phyloP scores from a whole-genome alignment of 1,284 basidiomycete genomes.

The Cryptococcus sp. region DNA sequence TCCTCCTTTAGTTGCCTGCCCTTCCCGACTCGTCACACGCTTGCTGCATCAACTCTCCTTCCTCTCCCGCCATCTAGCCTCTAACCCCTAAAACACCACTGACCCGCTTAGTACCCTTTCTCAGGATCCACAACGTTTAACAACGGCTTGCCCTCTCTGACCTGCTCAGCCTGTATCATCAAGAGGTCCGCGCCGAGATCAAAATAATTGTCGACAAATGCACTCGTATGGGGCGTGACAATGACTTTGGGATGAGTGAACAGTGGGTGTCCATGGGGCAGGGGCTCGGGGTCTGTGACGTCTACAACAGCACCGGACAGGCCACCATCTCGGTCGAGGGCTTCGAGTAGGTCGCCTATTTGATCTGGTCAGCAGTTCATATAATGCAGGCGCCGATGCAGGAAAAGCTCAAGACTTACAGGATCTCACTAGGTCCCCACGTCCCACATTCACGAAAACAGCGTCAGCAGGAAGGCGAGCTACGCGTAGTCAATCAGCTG shows the following conservation, averaged over 20 bases:
- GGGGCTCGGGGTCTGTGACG: slow-evolving; percentile 47
- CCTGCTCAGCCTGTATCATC: slow-evolving; percentile 37
- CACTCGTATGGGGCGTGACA: slow-evolving; percentile 36
- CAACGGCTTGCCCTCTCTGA: slow-evolving; percentile 23
- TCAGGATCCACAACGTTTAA: slow-evolving; percentile 16
- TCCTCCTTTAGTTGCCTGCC: no score
- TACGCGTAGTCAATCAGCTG: slow-evolving; percentile 7
- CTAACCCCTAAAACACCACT: no score
- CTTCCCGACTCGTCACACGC: no score
- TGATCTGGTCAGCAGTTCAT: not conserved
- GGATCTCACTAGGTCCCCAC: slow-evolving; percentile 42
- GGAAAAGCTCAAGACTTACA: slow-evolving; percentile 13
- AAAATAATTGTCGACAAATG: slow-evolving; percentile 31
- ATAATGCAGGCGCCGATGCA: no score
- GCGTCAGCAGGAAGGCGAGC: slow-evolving; percentile 37
- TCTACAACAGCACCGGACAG: slow-evolving; percentile 39
- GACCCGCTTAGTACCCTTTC: slow-evolving; percentile 11
- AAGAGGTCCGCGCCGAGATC: slow-evolving; percentile 30
- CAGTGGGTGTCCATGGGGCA: slow-evolving; percentile 35
- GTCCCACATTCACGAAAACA: slow-evolving; percentile 49
- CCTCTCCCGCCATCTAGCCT: no score
- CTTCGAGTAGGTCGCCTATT: slow-evolving; percentile 30
- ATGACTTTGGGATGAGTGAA: slow-evolving; percentile 35
- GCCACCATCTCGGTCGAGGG: slow-evolving; percentile 29
- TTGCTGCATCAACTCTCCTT: no score